Evolutionary conservation across 1,284 basidiomycete genomes (phyloP).

Genomic region (Grifola frondosa): DNA sequence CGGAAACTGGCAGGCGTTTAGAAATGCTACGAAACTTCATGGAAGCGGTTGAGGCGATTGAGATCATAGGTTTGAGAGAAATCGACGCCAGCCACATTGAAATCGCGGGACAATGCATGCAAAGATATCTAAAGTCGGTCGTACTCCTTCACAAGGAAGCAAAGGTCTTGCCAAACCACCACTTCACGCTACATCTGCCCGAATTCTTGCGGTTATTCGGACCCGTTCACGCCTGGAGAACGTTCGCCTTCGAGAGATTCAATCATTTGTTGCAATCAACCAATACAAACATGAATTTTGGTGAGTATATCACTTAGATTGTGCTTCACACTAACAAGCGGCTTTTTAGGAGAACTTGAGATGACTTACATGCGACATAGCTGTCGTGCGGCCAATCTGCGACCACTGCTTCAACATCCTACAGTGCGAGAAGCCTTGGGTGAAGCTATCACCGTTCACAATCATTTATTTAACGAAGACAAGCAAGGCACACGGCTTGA

Average conservation of each 20-base stretch:
- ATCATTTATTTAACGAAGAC: constrained; percentile 2
- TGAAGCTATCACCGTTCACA: neutral
- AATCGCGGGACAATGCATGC: constrained; percentile 19
- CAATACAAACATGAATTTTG: constrained; percentile 32
- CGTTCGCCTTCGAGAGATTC: constrained; percentile 31
- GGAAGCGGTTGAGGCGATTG: constrained; percentile 27
- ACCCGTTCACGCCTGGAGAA: constrained; percentile 34
- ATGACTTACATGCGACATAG: constrained; percentile 8
- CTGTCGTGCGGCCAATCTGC: constrained; percentile 9
- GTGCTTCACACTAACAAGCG: too few relatives aligned
- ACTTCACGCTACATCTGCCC: constrained; percentile 32
- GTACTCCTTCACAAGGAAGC: constrained; percentile 26
- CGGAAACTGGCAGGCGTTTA: constrained; percentile 8
- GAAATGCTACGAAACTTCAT: constrained; percentile 30
- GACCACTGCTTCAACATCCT: constrained; percentile 4
- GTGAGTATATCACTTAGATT: too few relatives aligned
- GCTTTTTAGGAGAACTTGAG: constrained; percentile 9
- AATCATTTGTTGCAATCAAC: constrained; percentile 34
- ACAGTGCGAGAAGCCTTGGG: neutral
- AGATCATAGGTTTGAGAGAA: constrained; percentile 22
- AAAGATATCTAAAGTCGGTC: constrained; percentile 22
- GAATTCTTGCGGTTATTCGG: constrained; percentile 31
- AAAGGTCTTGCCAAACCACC: constrained; percentile 29
- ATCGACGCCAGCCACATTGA: constrained; percentile 16
- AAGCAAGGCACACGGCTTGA: constrained; percentile 10